Base-by-base conservation (phyloP, 1,284 basidiomycete genomes). In the Ceratobasidium sp. region DNA sequence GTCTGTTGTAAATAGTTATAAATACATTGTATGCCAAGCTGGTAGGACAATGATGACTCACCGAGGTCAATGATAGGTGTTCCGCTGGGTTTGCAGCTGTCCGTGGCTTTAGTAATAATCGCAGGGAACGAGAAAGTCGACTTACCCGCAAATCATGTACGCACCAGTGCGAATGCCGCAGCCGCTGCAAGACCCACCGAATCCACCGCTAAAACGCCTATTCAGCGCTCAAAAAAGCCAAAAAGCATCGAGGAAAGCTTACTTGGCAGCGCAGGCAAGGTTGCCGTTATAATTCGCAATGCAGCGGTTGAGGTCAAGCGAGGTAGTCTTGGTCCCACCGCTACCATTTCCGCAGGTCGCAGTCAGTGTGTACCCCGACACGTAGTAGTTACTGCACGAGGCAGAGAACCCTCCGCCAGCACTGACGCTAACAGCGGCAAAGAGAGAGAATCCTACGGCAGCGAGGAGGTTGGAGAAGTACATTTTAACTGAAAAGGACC, bases 71-170 rank as follows among this genome's bases (percentile, higher is more conserved):
- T 31, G 6, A 62, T 62, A 11, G 59, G 59, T 1, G 59, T 62
- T 17, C 17, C 17, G 44, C 47, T 62, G 3, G 41, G 17, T 14
- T 41, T 44, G n/a, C 59, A 62, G 29, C 59, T 62, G n/a, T 14
- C 5, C 6, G 14, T 6, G 27, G 0, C 15, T 27, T 62, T 27
- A 47, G 44, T 6, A 33, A 15, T 24, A 11, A 19, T 41, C 11
- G 1, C 8, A 47, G n/a, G 4, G 41, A 15, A 22, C 1, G 54
- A 27, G 54, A 60, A n/a, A 15, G 5, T 24, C 6, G 15, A 62
- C 59, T 47, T 45, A 62, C 59, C 59, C 41, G 41, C 59, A 62
- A 24, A 62, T 62, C 59, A 62, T 62, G 17, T 62, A 62, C 1
- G 59, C 24, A 14, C 59, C 59, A 14, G 59, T 62, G n/a, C 59